Evolutionary conservation across 2,329 filamentous ascomycete species (phyloP).

Genomic region (Cercospora zeina): DNA sequence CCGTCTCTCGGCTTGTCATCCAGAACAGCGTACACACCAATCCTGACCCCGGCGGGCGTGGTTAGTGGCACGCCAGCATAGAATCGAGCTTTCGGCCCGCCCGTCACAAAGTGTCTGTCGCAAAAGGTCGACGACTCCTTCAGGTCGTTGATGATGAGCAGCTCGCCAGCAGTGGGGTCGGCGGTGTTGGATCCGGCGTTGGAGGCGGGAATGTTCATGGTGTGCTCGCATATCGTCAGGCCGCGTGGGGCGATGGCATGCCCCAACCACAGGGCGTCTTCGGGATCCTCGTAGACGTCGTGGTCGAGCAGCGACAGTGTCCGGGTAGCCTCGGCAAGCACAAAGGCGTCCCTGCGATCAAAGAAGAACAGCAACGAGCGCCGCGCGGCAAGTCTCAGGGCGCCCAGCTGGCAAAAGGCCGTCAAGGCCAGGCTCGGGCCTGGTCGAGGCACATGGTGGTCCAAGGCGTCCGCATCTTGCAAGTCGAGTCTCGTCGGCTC

Average conservation of each 20-base stretch:
- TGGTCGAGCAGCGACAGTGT: slow-evolving; percentile 37
- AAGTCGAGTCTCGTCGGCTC: slow-evolving; percentile 1
- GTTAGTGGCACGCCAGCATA: slow-evolving; percentile 63
- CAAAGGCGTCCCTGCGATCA: slow-evolving; percentile 51
- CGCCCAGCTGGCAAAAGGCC: slow-evolving; percentile 53
- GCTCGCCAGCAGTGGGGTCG: slow-evolving; percentile 1
- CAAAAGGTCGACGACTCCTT: slow-evolving; percentile 28
- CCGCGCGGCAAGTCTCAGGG: slow-evolving; percentile 50
- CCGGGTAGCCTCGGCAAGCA: slow-evolving; percentile 56
- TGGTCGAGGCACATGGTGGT: slow-evolving; percentile 10
- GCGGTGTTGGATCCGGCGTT: slow-evolving; percentile 23
- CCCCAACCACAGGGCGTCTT: slow-evolving; percentile 33
- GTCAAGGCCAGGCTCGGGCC: slow-evolving; percentile 40
- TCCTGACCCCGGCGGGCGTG: slow-evolving; percentile 57
- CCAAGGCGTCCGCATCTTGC: not conserved
- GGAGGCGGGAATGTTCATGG: slow-evolving; percentile 25
- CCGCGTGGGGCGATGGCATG: slow-evolving; percentile 31
- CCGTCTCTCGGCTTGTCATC: slow-evolving; percentile 57
- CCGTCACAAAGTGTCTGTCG: slow-evolving; percentile 30
- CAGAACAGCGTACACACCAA: slow-evolving; percentile 61
- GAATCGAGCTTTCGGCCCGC: slow-evolving; percentile 43
- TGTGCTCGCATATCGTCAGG: slow-evolving; percentile 33
- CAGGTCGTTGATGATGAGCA: slow-evolving; percentile 33
- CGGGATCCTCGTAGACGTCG: slow-evolving; percentile 37
- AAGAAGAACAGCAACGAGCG: slow-evolving; percentile 56